Conservation (phyloP, 176 grass and related monocot genomes). For the Zea luxurians region DNA sequence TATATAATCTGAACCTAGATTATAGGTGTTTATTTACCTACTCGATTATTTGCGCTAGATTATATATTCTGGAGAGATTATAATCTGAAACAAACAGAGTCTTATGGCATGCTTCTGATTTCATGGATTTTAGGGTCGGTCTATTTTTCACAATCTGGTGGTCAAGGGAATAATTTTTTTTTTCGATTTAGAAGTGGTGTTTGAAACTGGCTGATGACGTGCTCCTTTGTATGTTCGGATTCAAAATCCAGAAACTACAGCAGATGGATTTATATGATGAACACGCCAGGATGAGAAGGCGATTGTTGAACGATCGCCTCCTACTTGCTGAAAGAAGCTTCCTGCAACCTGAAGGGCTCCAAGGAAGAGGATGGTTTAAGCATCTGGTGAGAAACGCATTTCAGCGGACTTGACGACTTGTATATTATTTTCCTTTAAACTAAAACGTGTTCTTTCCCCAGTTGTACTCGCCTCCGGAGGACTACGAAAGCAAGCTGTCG, state of each 20-base stretch:
- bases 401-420: background rate
- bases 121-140: too few species aligned
- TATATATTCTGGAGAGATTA: too few species aligned
- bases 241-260: conserved; percentile 55
- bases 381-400: conserved; percentile 63
- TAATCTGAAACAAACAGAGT: too few species aligned
- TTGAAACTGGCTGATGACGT: background rate
- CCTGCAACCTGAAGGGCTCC: conserved; percentile 71
- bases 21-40: too few species aligned
- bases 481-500: conserved; percentile 64
- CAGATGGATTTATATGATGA: conserved; percentile 33
- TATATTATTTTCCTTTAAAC: background rate
- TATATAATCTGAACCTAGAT: too few species aligned
- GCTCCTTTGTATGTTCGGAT: conserved; percentile 15
- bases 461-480: conserved; percentile 85
- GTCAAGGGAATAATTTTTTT: background rate
- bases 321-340: conserved; percentile 93
- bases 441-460: conserved; percentile 9
- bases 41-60: too few species aligned
- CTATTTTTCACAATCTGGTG: background rate
- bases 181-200: background rate
- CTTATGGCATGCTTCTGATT: too few species aligned
- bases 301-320: conserved; percentile 76
- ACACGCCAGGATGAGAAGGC: conserved; percentile 44
- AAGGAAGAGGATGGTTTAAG: conserved; percentile 92